phyloP scores from a whole-genome alignment of 1,284 basidiomycete genomes.

The Dichomitus squalens region DNA sequence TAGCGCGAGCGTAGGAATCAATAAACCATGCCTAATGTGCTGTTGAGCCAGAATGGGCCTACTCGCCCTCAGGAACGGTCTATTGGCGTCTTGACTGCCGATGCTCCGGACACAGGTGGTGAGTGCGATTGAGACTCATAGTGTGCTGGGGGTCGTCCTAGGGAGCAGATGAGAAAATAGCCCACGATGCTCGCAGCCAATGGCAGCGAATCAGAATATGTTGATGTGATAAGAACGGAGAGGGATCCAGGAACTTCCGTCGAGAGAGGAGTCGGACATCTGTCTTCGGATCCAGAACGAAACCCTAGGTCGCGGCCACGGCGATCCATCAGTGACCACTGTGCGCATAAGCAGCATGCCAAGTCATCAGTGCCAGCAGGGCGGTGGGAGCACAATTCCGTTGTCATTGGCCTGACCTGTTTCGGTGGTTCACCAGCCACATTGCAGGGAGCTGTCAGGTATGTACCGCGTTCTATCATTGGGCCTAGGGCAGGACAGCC shows the following conservation, averaged over 20 bases:
- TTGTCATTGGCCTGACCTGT: not conserved
- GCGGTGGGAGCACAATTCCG: not conserved
- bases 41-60: not conserved
- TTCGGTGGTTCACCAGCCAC: not conserved
- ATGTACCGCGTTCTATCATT: not conserved
- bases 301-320: not conserved
- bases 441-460: not conserved
- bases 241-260: conserved; percentile 11
- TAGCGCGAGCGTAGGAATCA: not conserved
- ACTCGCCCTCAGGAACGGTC: not conserved
- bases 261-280: not conserved
- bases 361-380: not conserved
- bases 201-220: conserved; percentile 4
- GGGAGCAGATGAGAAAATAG: conserved; percentile 3
- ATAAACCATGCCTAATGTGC: not conserved
- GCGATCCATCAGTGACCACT: not conserved
- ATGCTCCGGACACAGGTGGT: not conserved
- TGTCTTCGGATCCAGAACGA: conserved; percentile 8
- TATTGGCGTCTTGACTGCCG: not conserved
- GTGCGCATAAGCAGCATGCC: not conserved
- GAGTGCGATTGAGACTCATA: not conserved
- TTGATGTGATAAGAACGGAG: conserved; percentile 8
- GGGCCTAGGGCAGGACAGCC: not conserved
- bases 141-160: not conserved
- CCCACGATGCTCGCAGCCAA: conserved; percentile 8